Percentiles rank a stretch among this genome's conserved stretches.
These are phyloP conservation scores for Inga leiocalycina DNA, from an alignment of 306 rosid genomes.

Conservation along the genomic window DNA sequence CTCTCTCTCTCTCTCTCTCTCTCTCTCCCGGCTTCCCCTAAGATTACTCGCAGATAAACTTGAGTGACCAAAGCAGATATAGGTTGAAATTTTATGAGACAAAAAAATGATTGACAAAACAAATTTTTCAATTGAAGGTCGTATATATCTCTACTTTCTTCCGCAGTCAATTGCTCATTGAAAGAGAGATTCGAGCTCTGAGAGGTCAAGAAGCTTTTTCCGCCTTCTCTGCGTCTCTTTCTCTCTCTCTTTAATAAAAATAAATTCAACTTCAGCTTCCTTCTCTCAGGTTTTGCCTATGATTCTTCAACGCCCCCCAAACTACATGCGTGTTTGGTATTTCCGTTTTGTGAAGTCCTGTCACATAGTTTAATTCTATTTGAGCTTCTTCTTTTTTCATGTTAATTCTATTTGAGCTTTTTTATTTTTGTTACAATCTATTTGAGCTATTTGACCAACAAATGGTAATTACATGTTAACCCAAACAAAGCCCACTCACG, in stretches of 20 bases:
- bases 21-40: background rate
- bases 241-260: background rate
- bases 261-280: background rate
- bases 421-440: no score
- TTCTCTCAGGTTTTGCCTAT: constrained; percentile 23
- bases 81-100: constrained; percentile 45
- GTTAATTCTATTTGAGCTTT: constrained; percentile 18
- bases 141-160: constrained; percentile 34
- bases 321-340: background rate
- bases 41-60: constrained; percentile 26
- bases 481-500: background rate
- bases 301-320: background rate
- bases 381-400: constrained; percentile 7
- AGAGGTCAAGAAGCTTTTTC: constrained; percentile 30
- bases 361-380: constrained; percentile 26
- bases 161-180: constrained; percentile 41
- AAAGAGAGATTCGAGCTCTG: constrained; percentile 26
- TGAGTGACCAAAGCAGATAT: background rate
- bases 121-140: constrained; percentile 27
- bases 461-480: background rate
- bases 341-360: background rate
- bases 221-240: background rate
- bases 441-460: constrained; percentile 36
- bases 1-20: background rate
- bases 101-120: constrained; percentile 21